These are phyloP conservation scores for Trichocladium uniseriatum DNA, from an alignment of 495 filamentous ascomycete genomes.

Conservation along the genomic window DNA sequence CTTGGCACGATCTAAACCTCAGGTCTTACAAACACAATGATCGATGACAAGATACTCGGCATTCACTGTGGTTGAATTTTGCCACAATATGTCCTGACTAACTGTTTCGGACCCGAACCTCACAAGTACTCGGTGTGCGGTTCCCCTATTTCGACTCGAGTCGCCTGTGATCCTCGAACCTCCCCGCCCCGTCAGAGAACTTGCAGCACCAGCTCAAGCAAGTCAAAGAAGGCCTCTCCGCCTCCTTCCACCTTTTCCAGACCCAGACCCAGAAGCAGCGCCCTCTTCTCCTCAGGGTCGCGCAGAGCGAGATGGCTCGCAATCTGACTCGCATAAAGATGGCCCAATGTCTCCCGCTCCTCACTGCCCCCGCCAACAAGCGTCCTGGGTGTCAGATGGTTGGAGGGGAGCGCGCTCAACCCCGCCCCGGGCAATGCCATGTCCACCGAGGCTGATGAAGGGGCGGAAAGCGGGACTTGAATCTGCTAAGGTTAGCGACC, in stretches of 20 bases:
- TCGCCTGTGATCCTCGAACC: background rate
- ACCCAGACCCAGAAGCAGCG: slow-evolving; percentile 75
- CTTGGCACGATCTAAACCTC: too few species aligned
- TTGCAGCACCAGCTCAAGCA: slow-evolving; percentile 70
- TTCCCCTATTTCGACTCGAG: too few species aligned
- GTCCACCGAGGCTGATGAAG: slow-evolving; percentile 50
- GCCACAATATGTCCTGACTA: too few species aligned
- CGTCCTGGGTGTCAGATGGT: slow-evolving; percentile 77
- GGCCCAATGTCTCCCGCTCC: slow-evolving; percentile 72
- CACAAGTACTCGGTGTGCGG: too few species aligned
- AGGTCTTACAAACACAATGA: too few species aligned
- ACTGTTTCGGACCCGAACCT: too few species aligned
- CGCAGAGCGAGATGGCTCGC: slow-evolving; percentile 65
- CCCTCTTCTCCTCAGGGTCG: slow-evolving; percentile 65
- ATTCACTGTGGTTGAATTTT: too few species aligned
- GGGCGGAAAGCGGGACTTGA: slow-evolving; percentile 72
- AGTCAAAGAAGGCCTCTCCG: slow-evolving; percentile 68
- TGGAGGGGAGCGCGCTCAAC: slow-evolving; percentile 59
- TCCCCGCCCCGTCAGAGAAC: slow-evolving; percentile 26
- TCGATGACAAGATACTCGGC: too few species aligned
- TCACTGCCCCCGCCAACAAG: slow-evolving; percentile 75
- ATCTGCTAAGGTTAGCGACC: slow-evolving; percentile 43
- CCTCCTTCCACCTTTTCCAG: slow-evolving; percentile 53
- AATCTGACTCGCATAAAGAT: slow-evolving; percentile 81
- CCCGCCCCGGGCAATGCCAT: slow-evolving; percentile 44